Evolutionary conservation across 2,329 filamentous ascomycete species (phyloP), one percentile per base, ranked within the genome.

Genomic region (Fusarium sp.): DNA sequence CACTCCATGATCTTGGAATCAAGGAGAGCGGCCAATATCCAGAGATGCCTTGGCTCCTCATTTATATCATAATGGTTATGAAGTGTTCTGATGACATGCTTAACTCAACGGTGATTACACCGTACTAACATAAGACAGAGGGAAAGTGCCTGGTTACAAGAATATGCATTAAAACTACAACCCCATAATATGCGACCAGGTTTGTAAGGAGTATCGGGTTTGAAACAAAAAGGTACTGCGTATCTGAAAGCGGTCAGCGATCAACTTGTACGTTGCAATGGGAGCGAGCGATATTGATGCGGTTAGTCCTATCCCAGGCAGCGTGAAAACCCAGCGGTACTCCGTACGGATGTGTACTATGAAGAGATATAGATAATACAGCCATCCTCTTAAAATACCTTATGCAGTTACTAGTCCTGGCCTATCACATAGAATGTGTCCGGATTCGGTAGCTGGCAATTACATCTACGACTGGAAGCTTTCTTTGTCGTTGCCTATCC

Each of bases 401-500:
- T 58, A 60, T 70, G 36, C 30, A 26, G 41, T 67, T 48, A 38
- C 55, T 63, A 63, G 66, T 63, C 26, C 44, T 53, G 42, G 28
- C 24, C 48, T 71, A 28, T 56, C 44, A 45, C 44, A 63, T n/a
- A 60, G 50, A 39, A 61, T 31, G 50, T 64, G 58, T 64, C 71
- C 70, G 67, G 55, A 71, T 68, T 71, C 48, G 58, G 71, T 68
- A 42, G 67, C 66, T 59, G 44, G 54, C 41, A 39, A 54, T 58
- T 64, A 44, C 60, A 45, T 53, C 42, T 56, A 61, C 31, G 50
- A 68, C 58, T 44, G 56, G 58, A 38, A 54, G 59, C 55, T 59
- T 44, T 38, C 48, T 72, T 73, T 73, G 67, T 74, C 50, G 66
- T 47, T 77, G 75, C 71, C 75, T 48, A 57, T 48, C 35, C 30